Base-by-base conservation (phyloP, 495 filamentous ascomycete species). In the Talaromyces borbonicus region DNA sequence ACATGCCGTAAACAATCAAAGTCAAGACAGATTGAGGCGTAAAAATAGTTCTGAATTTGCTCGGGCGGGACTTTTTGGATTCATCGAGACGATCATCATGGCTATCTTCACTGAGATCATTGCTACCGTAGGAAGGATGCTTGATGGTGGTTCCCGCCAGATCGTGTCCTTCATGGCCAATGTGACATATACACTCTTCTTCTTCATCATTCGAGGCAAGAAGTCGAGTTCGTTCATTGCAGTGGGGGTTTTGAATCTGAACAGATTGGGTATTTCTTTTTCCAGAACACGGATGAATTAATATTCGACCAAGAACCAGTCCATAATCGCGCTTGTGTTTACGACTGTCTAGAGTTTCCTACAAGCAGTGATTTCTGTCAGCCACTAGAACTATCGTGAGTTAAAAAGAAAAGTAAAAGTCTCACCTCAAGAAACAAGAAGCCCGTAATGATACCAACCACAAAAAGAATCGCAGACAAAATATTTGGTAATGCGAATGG, bases 401-500 rank as follows among this genome's bases (percentile, higher is more conserved):
- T 7, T 11, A 8, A 11, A 15, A 18, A 8, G 19, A 15, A 52
- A 26, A 29, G 29, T 22, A 2, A 40, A 5, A 25, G 15, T 36
- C 55, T 49, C 50, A 69, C 63, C 57, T 74, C 69, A 7, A 95
- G 63, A 56, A 90, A 95, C 11, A 93, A 58, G 19, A 79, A 57
- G 0, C 84, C 87, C 18, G 77, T 81, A 5, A 67, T 61, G 24
- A 92, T 77, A 4, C 87, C 87, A 11, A 88, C 54, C 22, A 84
- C 52, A 61, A 92, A 92, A 35, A 96, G 72, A 12, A 58, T 44
- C 41, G 80, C 80, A 0, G 79, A 72, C n/a, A 87, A 68, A 18
- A 97, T 35, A 58, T 95, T 95, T 4, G 90, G 90, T 47, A 94
- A 63, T 5, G 75, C 68, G 61, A 90, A 97, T 0, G 90, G 90